Evolutionary conservation across 148 eudicot genomes (phyloP).

Genomic region (Fagopyrum tataricum): DNA sequence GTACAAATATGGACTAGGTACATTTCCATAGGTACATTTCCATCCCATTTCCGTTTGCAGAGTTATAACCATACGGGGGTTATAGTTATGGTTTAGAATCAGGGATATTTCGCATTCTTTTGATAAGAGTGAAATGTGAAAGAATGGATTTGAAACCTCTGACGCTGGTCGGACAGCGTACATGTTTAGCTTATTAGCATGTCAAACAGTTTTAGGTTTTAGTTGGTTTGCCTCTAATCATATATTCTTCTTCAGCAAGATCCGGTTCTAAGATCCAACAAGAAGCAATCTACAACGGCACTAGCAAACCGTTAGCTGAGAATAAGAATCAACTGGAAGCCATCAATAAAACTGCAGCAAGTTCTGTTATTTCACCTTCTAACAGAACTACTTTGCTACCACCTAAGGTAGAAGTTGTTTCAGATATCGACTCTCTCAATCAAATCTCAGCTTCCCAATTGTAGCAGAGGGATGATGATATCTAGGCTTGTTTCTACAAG

Average conservation of each 20-base stretch:
- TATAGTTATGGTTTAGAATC: not conserved
- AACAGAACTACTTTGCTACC: not conserved
- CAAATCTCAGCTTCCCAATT: constrained; percentile 8
- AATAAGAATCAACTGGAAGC: not conserved
- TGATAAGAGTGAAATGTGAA: not conserved
- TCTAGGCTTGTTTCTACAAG: not conserved
- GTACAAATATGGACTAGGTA: too few species aligned
- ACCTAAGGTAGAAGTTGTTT: not conserved
- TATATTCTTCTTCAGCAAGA: constrained; percentile 13
- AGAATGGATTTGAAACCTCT: not conserved
- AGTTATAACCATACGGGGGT: too few species aligned
- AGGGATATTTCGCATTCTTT: not conserved
- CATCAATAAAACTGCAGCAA: not conserved
- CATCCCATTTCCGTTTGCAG: too few species aligned
- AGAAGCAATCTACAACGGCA: not conserved
- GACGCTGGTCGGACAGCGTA: not conserved
- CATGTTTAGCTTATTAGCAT: not conserved
- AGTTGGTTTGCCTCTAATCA: not conserved
- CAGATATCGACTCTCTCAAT: not conserved
- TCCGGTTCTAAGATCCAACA: constrained; percentile 4
- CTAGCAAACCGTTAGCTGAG: constrained; percentile 1
- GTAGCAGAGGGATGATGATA: not conserved
- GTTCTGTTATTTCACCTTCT: not conserved
- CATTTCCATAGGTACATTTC: too few species aligned
- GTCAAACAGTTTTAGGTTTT: not conserved